These are phyloP conservation scores for Termitomyces sp. DNA, from an alignment of 768 basidiomycete genomes.

Conservation along the genomic window DNA sequence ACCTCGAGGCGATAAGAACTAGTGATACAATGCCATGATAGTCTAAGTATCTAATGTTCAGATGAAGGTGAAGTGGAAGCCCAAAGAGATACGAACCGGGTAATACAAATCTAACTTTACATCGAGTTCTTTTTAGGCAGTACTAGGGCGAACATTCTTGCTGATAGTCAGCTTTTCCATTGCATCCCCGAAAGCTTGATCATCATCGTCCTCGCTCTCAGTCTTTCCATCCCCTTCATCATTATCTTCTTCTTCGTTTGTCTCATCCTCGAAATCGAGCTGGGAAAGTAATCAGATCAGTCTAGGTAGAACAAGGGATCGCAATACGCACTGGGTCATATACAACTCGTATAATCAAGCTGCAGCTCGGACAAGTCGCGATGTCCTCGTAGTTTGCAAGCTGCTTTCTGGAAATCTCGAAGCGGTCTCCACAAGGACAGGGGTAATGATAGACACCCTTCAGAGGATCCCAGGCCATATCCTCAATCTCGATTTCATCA, in stretches of 20 bases:
- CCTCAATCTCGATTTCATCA: conserved; percentile 97
- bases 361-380: conserved; percentile 95
- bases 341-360: conserved; percentile 85
- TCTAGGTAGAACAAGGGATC: conserved; percentile 5
- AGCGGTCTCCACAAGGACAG: conserved; percentile 96
- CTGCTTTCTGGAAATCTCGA: conserved; percentile 87
- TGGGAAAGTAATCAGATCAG: conserved; percentile 21
- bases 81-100: conserved; percentile 4
- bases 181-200: conserved; percentile 56
- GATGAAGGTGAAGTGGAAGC: neutral
- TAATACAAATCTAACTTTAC: conserved; percentile 7
- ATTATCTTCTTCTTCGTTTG: conserved; percentile 45
- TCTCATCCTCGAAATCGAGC: conserved; percentile 84
- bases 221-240: conserved; percentile 36
- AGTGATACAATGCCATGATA: conserved; percentile 3
- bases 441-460: conserved; percentile 91
- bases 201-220: conserved; percentile 35
- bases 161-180: conserved; percentile 56
- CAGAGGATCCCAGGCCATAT: conserved; percentile 85
- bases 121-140: conserved; percentile 17
- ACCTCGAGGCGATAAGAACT: neutral
- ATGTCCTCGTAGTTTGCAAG: conserved; percentile 88
- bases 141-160: conserved; percentile 15
- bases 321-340: conserved; percentile 80
- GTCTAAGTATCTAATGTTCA: neutral